Conservation (phyloP, 2,329 filamentous ascomycete species). For the Lecanosticta acicola region DNA sequence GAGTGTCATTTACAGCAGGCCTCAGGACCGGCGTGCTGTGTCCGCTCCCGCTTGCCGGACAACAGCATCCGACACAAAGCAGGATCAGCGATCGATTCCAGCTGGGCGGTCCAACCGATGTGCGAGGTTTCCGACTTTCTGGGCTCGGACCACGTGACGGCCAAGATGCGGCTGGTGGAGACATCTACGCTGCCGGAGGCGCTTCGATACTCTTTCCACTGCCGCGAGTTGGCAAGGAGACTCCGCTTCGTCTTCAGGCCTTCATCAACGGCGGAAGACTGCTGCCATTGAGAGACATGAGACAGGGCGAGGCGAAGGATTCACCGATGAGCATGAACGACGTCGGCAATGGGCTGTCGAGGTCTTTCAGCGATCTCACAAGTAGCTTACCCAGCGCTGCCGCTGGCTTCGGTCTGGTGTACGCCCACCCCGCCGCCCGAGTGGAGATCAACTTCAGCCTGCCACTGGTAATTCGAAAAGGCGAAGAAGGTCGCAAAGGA, state of each 20-base stretch:
- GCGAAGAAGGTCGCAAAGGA: conserved; percentile 85
- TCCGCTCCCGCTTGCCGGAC: conserved; percentile 63
- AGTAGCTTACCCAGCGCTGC: conserved; percentile 77
- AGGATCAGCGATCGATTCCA: conserved; percentile 92
- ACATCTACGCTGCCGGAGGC: conserved; percentile 84
- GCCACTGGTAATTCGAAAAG: conserved; percentile 72
- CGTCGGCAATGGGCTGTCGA: conserved; percentile 51
- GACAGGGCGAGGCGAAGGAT: conserved; percentile 33
- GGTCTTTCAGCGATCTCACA: conserved; percentile 63
- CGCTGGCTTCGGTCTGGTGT: conserved; percentile 84
- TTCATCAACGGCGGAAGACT: conserved; percentile 89
- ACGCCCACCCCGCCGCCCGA: conserved; percentile 85
- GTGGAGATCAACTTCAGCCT: conserved; percentile 96
- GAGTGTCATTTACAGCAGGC: conserved; percentile 76
- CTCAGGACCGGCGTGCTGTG: conserved; percentile 77
- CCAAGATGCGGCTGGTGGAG: conserved; percentile 78
- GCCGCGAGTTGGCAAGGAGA: conserved; percentile 73
- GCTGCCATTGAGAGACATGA: conserved; percentile 60
- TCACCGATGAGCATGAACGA: conserved; percentile 45
- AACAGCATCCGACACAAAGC: conserved; percentile 57
- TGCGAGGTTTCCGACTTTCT: conserved; percentile 85
- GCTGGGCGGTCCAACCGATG: conserved; percentile 88
- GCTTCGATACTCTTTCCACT: conserved; percentile 80
- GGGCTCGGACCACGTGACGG: conserved; percentile 87
- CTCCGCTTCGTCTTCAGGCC: conserved; percentile 77